Base-by-base conservation (phyloP, 768 basidiomycete genomes). In the Clavaria fumosa region DNA sequence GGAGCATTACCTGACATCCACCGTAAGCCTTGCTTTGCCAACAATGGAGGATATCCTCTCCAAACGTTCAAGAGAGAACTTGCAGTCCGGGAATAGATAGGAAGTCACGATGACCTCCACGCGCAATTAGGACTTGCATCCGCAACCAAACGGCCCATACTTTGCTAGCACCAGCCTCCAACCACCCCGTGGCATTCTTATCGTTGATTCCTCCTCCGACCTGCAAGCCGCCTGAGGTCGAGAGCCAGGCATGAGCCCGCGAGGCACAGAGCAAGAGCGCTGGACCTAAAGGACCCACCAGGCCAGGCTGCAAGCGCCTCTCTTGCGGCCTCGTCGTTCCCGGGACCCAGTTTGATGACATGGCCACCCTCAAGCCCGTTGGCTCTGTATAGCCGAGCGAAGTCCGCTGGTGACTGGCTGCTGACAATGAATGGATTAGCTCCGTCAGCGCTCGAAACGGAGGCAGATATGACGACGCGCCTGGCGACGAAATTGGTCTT, bases 21-120 rank as follows among this genome's bases (percentile, higher is more conserved):
- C 79, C 2, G 97, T 91, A 1, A 99, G 67, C 26, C 58, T 69
- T n/a, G 89, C 86, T 58, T 75, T 88, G 0, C 88, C 85, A 4
- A 90, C 72, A 7, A 59, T 55, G 14, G 59, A 50, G 4, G 75
- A 76, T 11, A 97, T 58, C 0, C 53, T 56, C 47, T 71, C 58
- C 20, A 99, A 61, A 34, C 84, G 63, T 31, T 80, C 72, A 43
- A 78, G 53, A 12, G 78, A 79, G 60, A 97, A 93, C 44, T 66
- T 74, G 2, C 64, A 78, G n/a, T 59, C 55, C 0, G 95, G 91
- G 45, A 99, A 99, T 30, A 99, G 74, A 57, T 78, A 86, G 9
- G 91, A 95, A 3, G 95, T 99, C n/a, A 99, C 83, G 37, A 99
- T 96, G 46, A 97, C 76, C 91, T 97, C 20, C 12, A 1, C n/a